phyloP scores from a whole-genome alignment of 495 filamentous ascomycete genomes.

The Neurospora sp. region DNA sequence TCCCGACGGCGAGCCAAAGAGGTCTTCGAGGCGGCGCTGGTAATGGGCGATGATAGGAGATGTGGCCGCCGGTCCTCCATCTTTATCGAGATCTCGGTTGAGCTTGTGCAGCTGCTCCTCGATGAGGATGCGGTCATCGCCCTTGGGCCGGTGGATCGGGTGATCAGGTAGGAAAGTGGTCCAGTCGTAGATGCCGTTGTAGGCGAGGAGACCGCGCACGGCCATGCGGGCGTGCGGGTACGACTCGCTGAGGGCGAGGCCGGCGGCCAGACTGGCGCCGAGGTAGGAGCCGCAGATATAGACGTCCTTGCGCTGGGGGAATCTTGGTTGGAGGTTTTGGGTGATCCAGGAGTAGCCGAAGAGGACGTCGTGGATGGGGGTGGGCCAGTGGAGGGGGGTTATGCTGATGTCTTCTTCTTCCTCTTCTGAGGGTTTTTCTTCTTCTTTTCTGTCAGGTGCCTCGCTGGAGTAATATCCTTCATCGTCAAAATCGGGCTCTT shows the following conservation, averaged over 20 bases:
- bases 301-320: constrained; percentile 21
- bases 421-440: neutral
- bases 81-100: neutral
- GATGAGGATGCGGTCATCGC: neutral
- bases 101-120: neutral
- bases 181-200: constrained; percentile 47
- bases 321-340: constrained; percentile 21
- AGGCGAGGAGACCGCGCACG: constrained; percentile 35
- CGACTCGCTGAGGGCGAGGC: constrained; percentile 40
- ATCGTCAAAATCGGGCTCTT: neutral
- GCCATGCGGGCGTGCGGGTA: constrained; percentile 23
- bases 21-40: neutral
- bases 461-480: neutral
- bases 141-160: constrained; percentile 19
- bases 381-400: constrained; percentile 30
- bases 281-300: constrained; percentile 42
- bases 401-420: neutral
- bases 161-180: constrained; percentile 38
- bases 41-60: neutral
- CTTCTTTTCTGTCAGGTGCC: neutral
- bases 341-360: constrained; percentile 37
- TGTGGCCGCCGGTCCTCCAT: neutral
- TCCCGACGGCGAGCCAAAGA: constrained; percentile 31
- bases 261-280: constrained; percentile 37
- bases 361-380: constrained; percentile 37